Conservation (phyloP, 768 basidiomycete genomes). For the Gymnopilus dilepis region DNA sequence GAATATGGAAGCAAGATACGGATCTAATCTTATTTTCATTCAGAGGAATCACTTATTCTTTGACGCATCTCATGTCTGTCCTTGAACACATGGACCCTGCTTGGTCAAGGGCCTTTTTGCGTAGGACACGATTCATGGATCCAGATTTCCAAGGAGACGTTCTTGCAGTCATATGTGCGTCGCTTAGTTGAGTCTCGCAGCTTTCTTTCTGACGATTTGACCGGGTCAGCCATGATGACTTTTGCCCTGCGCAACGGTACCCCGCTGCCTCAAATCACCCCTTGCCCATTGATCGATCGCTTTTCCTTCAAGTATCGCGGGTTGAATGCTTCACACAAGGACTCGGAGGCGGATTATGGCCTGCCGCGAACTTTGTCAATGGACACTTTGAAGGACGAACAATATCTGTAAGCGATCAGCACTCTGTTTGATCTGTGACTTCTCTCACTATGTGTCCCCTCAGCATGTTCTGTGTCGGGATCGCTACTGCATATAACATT, state of each 20-base stretch:
- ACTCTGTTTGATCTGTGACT: no score
- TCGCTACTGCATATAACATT: constrained; percentile 70
- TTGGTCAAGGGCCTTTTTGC: constrained; percentile 80
- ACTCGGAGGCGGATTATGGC: constrained; percentile 76
- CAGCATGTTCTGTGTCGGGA: constrained; percentile 75
- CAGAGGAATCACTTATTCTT: constrained; percentile 70
- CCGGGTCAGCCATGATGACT: constrained; percentile 70
- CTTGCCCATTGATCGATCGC: constrained; percentile 65
- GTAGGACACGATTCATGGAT: constrained; percentile 78
- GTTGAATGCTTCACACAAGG: constrained; percentile 69
- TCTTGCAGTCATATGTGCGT: constrained; percentile 77
- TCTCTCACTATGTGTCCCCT: background rate
- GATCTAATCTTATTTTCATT: background rate
- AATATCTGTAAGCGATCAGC: constrained; percentile 67
- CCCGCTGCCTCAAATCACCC: constrained; percentile 86
- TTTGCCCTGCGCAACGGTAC: constrained; percentile 73
- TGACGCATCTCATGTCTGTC: constrained; percentile 78
- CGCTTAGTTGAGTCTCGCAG: background rate
- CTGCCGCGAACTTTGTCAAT: constrained; percentile 72
- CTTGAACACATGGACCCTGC: constrained; percentile 73
- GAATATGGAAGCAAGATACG: no score
- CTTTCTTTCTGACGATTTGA: background rate
- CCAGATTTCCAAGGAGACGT: constrained; percentile 85
- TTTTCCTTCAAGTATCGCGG: constrained; percentile 58
- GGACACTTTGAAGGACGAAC: constrained; percentile 76